Percentiles rank a stretch among this genome's conserved stretches.
These are phyloP conservation scores for Annulohypoxylon truncatum DNA, from an alignment of 2,329 filamentous ascomycete species.

Conservation along the genomic window DNA sequence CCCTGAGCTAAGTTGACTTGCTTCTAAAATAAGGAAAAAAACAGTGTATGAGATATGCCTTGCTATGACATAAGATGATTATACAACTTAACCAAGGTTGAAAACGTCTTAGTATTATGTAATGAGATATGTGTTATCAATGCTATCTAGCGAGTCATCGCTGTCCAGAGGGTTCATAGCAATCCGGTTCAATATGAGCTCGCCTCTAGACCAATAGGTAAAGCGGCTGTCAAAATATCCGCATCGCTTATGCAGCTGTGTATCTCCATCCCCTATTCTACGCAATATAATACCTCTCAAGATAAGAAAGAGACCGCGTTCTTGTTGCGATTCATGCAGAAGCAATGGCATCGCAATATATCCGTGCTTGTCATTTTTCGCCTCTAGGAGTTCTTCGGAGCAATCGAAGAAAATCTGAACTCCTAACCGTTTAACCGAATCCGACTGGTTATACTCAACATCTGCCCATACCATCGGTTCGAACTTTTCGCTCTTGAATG, in stretches of 20 bases:
- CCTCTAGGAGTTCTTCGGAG: background rate
- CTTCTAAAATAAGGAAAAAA: too few relatives aligned
- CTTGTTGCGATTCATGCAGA: background rate
- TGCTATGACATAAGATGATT: background rate
- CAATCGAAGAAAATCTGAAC: background rate
- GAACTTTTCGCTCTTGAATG: background rate
- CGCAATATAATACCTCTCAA: background rate
- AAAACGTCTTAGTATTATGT: background rate
- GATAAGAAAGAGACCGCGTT: background rate
- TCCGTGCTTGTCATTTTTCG: background rate
- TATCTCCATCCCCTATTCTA: background rate
- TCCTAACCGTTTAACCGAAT: too few relatives aligned
- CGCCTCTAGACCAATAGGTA: background rate
- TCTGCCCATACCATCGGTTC: background rate
- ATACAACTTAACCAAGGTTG: background rate
- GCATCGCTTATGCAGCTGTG: background rate
- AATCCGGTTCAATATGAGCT: background rate
- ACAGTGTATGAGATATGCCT: too few relatives aligned
- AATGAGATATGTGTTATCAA: background rate
- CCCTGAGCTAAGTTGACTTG: background rate
- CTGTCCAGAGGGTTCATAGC: background rate
- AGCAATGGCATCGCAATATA: slow-evolving; percentile 1
- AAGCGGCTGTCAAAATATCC: background rate
- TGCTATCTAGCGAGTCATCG: background rate
- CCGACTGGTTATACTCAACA: background rate